Evolutionary conservation across 192 early-diverging fungal genomes (phyloP), one percentile per base, ranked within the genome.

Genomic region (Coemansia aciculifera): DNA sequence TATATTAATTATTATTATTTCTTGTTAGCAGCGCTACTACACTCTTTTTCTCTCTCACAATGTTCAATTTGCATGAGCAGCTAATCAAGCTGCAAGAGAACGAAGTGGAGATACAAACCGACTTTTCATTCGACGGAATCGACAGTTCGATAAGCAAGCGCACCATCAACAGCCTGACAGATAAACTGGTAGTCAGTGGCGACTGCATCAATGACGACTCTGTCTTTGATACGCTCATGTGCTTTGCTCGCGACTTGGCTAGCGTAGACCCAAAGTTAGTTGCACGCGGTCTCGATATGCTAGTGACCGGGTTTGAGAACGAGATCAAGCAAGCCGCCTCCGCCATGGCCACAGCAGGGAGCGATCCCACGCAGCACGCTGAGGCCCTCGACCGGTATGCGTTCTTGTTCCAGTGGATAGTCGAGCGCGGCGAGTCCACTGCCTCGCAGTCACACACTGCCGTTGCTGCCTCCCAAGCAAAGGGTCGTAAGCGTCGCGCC

Each of bases 331-430:
- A 76, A 5, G 85, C 90, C 5, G 64, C 87, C 17, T 72, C 66
- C 9, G 90, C 92, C 44, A 59, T 95, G 46, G 82, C 86, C 2
- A 77, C 79, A 15, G 82, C 89, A 40, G 86, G 88, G n/a, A 89
- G 91, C 39, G 90, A 91, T 43, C 86, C 88, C 43, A 85, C 88
- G 11, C 68, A 82, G 15, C 89, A 94, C 72, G 81, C 86, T 11
- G 66, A 78, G 12, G 75, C 86, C 6, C 79, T 97, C 7, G 92
- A 96, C 75, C 85, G 93, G 66, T 97, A 95, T 64, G 89, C 89
- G 4, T 97, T 92, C 66, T 59, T 94, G 52, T 76, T 94, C 54
- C 88, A 91, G 64, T 97, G 95, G 94, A 77, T 91, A 13, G 77
- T 96, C 39, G 85, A 86, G 51, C 69, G 84, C 7, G 89, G 86